Conservation (phyloP, 345 rosid species). For the Carallia brachiata region DNA sequence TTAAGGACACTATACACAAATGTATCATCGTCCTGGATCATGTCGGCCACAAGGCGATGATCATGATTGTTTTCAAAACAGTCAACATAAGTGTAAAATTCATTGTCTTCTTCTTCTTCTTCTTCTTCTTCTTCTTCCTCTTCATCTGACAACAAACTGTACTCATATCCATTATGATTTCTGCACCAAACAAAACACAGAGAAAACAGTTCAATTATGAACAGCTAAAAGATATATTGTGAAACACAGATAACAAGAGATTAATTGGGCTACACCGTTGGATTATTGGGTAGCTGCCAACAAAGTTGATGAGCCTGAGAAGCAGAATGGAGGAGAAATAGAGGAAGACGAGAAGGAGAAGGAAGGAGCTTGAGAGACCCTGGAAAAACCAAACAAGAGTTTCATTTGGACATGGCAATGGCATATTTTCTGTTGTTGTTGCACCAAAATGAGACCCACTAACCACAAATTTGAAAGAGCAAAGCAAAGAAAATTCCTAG, state of each 20-base stretch:
- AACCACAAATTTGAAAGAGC: constrained; percentile 7
- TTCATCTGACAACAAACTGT: constrained; percentile 51
- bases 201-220: not conserved
- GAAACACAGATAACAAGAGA: not conserved
- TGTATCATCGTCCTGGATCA: constrained; percentile 59
- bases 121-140: constrained; percentile 46
- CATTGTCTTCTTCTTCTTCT: constrained; percentile 48
- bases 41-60: constrained; percentile 39
- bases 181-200: constrained; percentile 29
- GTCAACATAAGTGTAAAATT: constrained; percentile 38
- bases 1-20: constrained; percentile 38
- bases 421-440: constrained; percentile 51
- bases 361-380: constrained; percentile 63
- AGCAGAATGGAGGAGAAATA: constrained; percentile 62
- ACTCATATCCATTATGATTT: constrained; percentile 54
- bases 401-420: constrained; percentile 57
- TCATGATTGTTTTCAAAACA: constrained; percentile 32
- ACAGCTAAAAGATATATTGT: not conserved
- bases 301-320: constrained; percentile 51
- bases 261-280: constrained; percentile 47
- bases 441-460: constrained; percentile 26
- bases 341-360: constrained; percentile 67
- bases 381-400: constrained; percentile 66
- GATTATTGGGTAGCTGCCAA: constrained; percentile 61
- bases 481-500: constrained; percentile 26